phyloP scores from a whole-genome alignment of 495 filamentous ascomycete genomes.

The Staphylotrichum longicolle region DNA sequence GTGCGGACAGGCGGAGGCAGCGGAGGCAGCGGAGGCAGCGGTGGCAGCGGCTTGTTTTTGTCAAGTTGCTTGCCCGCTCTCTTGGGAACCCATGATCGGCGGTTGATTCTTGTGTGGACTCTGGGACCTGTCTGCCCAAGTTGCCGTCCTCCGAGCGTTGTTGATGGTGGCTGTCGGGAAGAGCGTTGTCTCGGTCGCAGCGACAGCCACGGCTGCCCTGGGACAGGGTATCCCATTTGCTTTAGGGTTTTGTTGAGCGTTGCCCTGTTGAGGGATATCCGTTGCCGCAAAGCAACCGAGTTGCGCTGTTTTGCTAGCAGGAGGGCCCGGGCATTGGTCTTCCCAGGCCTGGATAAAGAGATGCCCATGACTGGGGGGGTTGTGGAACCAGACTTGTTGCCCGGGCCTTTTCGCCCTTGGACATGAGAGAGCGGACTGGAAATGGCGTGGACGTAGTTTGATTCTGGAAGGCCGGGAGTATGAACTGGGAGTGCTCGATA shows the following conservation, averaged over 20 bases:
- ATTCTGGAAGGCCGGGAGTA: too few relatives aligned
- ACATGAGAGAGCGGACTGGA: too few relatives aligned
- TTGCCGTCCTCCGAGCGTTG: neutral
- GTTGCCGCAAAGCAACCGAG: neutral
- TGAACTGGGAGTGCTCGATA: too few relatives aligned
- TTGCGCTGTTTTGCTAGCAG: neutral
- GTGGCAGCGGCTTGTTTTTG: constrained; percentile 9
- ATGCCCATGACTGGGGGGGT: neutral
- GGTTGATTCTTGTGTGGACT: too few relatives aligned
- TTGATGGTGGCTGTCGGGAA: neutral
- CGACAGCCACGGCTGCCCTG: neutral
- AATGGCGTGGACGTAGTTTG: too few relatives aligned
- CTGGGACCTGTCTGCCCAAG: neutral
- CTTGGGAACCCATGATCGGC: too few relatives aligned
- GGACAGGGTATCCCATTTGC: neutral
- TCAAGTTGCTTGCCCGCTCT: neutral
- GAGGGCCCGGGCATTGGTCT: neutral
- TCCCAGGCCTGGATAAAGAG: neutral
- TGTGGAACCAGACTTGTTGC: too few relatives aligned
- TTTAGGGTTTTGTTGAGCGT: neutral
- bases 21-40: neutral
- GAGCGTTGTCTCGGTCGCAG: neutral
- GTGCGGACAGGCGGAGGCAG: too few relatives aligned
- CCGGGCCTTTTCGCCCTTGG: too few relatives aligned
- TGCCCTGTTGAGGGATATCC: constrained; percentile 13